Evolutionary conservation across 192 early-diverging fungal genomes (phyloP).

Genomic region (Cladochytrium replicatum): DNA sequence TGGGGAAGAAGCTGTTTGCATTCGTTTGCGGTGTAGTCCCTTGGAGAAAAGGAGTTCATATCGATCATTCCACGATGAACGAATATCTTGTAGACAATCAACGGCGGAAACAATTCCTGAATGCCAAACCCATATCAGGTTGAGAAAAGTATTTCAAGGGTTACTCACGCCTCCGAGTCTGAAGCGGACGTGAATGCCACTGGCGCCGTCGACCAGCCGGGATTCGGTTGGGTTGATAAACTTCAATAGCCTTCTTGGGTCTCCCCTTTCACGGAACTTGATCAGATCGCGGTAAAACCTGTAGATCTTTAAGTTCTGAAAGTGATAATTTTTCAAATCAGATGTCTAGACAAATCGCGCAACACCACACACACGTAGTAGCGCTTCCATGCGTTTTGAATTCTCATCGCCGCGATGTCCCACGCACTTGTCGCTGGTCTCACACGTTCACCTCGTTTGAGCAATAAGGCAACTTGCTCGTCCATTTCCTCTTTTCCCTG

Average conservation of each 20-base stretch:
- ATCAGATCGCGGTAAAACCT: constrained; percentile 45
- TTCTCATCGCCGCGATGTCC: constrained; percentile 32
- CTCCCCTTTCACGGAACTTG: constrained; percentile 37
- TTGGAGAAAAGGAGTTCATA: constrained; percentile 51
- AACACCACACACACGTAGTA: constrained; percentile 30
- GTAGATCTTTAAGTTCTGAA: constrained; percentile 39
- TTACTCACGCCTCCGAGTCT: constrained; percentile 43
- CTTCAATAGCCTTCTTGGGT: constrained; percentile 36
- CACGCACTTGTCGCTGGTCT: constrained; percentile 18
- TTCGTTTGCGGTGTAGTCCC: constrained; percentile 38
- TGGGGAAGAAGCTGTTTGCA: constrained; percentile 27
- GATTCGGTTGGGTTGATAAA: constrained; percentile 53
- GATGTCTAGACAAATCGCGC: constrained; percentile 6
- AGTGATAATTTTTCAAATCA: constrained; percentile 10
- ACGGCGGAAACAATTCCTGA: constrained; percentile 41
- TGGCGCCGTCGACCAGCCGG: constrained; percentile 35
- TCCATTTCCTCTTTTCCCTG: neutral
- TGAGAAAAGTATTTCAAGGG: constrained; percentile 1
- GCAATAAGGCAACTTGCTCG: too few relatives aligned
- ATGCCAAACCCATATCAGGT: neutral
- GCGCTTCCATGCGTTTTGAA: constrained; percentile 37
- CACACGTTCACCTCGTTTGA: too few relatives aligned
- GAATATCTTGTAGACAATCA: constrained; percentile 54
- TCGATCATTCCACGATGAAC: constrained; percentile 41
- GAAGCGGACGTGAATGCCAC: constrained; percentile 42